These are phyloP conservation scores for Penicillium daleae DNA, from an alignment of 495 filamentous ascomycete genomes.

Conservation along the genomic window DNA sequence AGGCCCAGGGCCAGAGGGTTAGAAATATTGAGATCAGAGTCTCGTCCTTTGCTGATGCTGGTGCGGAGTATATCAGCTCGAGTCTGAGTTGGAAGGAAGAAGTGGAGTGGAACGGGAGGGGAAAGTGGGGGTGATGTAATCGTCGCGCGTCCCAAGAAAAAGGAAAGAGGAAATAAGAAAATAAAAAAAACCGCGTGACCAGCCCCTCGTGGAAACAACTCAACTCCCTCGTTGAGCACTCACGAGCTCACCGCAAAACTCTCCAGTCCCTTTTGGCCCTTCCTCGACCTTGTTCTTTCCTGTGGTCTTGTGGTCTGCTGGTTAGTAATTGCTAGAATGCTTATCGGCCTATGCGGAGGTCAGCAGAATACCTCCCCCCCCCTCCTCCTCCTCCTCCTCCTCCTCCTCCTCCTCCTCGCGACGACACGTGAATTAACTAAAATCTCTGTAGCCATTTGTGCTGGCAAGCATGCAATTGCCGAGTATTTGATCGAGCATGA, in stretches of 20 bases:
- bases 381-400: constrained; percentile 9
- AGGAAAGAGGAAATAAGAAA: constrained; percentile 10
- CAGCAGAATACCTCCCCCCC: constrained; percentile 31
- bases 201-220: constrained; percentile 8
- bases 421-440: constrained; percentile 17
- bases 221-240: constrained; percentile 1
- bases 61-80: neutral
- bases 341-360: constrained; percentile 94
- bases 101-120: constrained; percentile 8
- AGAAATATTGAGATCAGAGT: neutral
- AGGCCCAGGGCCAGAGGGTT: neutral
- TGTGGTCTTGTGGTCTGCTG: neutral
- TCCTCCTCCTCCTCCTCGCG: too few species aligned
- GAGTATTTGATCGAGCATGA: constrained; percentile 78
- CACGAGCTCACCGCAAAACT: neutral
- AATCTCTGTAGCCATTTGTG: constrained; percentile 71
- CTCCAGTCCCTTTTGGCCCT: neutral
- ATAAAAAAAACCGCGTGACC: constrained; percentile 16
- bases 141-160: constrained; percentile 12
- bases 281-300: neutral
- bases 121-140: constrained; percentile 18
- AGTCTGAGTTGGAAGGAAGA: neutral
- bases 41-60: neutral
- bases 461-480: constrained; percentile 86
- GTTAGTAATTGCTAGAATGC: constrained; percentile 57